phyloP scores from a whole-genome alignment of 345 rosid species.

The Acer campestre region DNA sequence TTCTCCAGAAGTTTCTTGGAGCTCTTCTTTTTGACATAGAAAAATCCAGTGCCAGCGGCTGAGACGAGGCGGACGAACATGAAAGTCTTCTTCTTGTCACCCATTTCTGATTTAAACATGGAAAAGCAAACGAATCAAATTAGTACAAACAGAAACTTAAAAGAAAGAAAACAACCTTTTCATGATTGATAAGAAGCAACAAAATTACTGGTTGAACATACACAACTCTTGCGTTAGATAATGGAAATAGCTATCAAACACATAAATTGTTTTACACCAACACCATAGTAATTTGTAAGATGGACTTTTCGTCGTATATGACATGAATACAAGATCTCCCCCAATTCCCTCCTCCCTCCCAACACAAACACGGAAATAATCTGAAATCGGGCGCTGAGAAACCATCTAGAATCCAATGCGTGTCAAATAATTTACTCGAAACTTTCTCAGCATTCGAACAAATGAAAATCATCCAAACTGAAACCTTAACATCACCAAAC shows the following conservation, averaged over 20 bases:
- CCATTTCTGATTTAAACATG: constrained; percentile 44
- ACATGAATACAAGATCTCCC: too few relatives aligned
- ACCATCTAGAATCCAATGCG: background rate
- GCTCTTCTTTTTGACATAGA: constrained; percentile 94
- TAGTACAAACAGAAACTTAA: background rate
- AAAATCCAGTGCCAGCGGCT: constrained; percentile 96
- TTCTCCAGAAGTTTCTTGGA: constrained; percentile 72
- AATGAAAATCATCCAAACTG: background rate
- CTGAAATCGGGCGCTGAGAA: too few relatives aligned
- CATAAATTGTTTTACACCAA: too few relatives aligned
- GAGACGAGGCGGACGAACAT: constrained; percentile 92
- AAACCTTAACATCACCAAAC: background rate
- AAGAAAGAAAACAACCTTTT: background rate
- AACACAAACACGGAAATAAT: too few relatives aligned
- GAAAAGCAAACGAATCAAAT: constrained; percentile 7
- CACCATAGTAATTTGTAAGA: too few relatives aligned
- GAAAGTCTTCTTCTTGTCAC: constrained; percentile 87
- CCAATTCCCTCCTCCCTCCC: too few relatives aligned
- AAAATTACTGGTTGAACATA: background rate
- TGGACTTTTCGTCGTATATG: too few relatives aligned
- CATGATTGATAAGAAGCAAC: background rate
- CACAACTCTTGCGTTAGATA: background rate
- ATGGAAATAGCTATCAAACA: too few relatives aligned
- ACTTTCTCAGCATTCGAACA: background rate
- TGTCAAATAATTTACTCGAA: background rate